Evolutionary conservation across 257 asterid genomes (phyloP).

Genomic region (Solanum tacnaense): DNA sequence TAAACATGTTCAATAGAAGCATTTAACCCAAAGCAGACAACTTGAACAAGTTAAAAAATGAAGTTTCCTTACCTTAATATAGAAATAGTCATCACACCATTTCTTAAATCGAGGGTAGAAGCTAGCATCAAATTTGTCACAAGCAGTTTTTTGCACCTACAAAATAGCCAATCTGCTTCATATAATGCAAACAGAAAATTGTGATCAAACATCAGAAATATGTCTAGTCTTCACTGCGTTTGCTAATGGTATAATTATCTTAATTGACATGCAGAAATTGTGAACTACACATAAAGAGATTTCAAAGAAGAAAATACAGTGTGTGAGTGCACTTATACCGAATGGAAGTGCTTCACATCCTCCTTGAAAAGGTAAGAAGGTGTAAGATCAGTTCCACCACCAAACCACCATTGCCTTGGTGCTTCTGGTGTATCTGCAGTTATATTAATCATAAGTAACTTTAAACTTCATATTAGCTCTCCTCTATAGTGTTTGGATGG

Average conservation of each 20-base stretch:
- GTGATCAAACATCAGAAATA: background rate
- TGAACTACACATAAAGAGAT: background rate
- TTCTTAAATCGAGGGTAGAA: conserved; percentile 95
- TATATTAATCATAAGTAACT: conserved; percentile 7
- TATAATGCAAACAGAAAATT: background rate
- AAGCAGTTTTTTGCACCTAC: conserved; percentile 76
- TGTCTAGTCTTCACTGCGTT: background rate
- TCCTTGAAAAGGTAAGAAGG: conserved; percentile 93
- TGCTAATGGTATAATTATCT: background rate
- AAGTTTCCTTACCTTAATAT: conserved; percentile 49
- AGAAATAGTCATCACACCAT: conserved; percentile 97
- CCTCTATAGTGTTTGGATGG: background rate
- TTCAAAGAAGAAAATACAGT: background rate
- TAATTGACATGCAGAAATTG: background rate
- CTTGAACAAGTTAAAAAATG: background rate
- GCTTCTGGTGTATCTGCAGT: conserved; percentile 84
- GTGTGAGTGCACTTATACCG: conserved; percentile 30
- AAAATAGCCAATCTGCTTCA: background rate
- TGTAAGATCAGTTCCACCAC: conserved; percentile 95
- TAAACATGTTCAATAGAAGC: background rate
- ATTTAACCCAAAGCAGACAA: background rate
- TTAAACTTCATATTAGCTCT: background rate
- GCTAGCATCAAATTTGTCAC: conserved; percentile 71
- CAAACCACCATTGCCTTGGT: conserved; percentile 96
- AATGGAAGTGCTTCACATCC: conserved; percentile 89